Percentiles rank a stretch among this genome's conserved stretches.
Evolutionary conservation across 208 protist species (phyloP).

Genomic region (Wallacemonas collosoma): DNA sequence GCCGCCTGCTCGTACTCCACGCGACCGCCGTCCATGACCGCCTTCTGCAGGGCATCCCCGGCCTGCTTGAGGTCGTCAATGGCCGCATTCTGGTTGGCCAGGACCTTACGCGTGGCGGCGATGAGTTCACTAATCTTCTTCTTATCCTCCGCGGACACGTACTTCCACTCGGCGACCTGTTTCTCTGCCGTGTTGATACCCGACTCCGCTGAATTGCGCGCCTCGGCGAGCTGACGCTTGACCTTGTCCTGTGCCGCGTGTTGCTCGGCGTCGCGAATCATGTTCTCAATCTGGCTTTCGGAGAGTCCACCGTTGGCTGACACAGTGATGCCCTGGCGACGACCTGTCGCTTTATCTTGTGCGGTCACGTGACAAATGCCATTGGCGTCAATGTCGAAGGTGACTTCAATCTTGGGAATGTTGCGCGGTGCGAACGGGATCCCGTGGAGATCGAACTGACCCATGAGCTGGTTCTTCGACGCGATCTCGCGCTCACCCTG

Average conservation of each 20-base stretch:
- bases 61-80: slow-evolving; percentile 61
- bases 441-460: slow-evolving; percentile 93
- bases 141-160: slow-evolving; percentile 79
- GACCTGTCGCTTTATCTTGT: slow-evolving; percentile 97
- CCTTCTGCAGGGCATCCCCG: slow-evolving; percentile 83
- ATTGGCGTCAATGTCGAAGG: slow-evolving; percentile 99
- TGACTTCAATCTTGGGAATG: slow-evolving; percentile 96
- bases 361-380: slow-evolving; percentile 98
- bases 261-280: slow-evolving; percentile 85
- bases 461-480: slow-evolving; percentile 94
- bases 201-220: slow-evolving; percentile 85
- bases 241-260: slow-evolving; percentile 79
- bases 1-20: slow-evolving; percentile 81
- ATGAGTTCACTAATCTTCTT: slow-evolving; percentile 60
- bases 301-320: slow-evolving; percentile 75
- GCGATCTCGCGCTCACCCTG: slow-evolving; percentile 96
- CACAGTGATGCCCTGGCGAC: slow-evolving; percentile 96
- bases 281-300: slow-evolving; percentile 86
- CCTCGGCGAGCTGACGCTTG: slow-evolving; percentile 78
- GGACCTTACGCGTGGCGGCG: slow-evolving; percentile 55
- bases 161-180: slow-evolving; percentile 83
- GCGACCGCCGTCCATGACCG: slow-evolving; percentile 77
- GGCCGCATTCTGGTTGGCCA: slow-evolving; percentile 70
- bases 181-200: slow-evolving; percentile 71
- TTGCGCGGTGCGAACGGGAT: slow-evolving; percentile 93